Base-by-base conservation (phyloP, 345 rosid genomes). In the Syzygium oleosum region DNA sequence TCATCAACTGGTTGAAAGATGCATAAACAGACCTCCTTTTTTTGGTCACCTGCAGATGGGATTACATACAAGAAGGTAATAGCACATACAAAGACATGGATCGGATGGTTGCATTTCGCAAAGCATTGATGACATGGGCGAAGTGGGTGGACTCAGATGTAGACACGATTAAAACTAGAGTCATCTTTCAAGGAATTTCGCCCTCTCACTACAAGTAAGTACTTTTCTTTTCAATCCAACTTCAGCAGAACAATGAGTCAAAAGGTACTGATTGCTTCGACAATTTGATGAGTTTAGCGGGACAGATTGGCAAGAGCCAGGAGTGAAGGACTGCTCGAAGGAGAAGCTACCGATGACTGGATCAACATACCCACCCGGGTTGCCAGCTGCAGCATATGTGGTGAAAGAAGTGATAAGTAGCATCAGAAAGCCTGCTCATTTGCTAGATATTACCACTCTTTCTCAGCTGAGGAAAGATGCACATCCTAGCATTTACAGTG, bases 101-200 rank as follows among this genome's bases (percentile, higher is more conserved):
- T 87, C 95, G 97, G 12, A 94, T 96, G 97, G 94, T 51, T 84
- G 99, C 98, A 27, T 95, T 95, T 86, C 92, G 86, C 27, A 91
- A 88, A 90, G 98, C 92, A 56, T 93, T 97, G 83, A 91, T 87
- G 87, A 96, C 98, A 58, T 97, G 98, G 99, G 95, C 95, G 34
- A 90, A 93, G 53, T 97, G 99, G 99, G 97, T 95, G 25, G 96
- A 97, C 91, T 85, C 96, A 12, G 93, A 95, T 31, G 95, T 96
- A 8, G 95, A 97, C 91, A 86, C 95, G 61, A 87, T 87, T 41
- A 93, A 90, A 91, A 94, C 97, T 19, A 90, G 29, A 46, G 95
- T 97, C 85, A 78, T 96, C 86, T 96, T 95, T 86, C 98, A 97
- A 90, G 98, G 98, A 87, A 90, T 95, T 84, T 95, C 98, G 27